These are phyloP conservation scores for Zancudomyces culisetae DNA, from an alignment of 371 early-diverging fungal genomes.

Conservation along the genomic window DNA sequence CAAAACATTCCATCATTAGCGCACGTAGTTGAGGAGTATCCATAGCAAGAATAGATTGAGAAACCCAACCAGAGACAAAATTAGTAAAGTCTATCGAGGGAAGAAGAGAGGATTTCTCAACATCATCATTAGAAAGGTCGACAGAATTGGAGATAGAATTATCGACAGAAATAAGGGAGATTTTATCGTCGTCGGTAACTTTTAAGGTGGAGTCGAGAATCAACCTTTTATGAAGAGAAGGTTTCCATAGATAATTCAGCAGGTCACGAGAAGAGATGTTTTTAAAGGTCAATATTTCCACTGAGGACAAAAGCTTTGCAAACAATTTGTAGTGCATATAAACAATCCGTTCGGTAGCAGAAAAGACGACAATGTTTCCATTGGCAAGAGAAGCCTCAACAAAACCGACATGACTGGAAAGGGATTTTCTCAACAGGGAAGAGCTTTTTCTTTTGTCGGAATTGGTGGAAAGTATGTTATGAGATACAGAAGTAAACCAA, in stretches of 20 bases:
- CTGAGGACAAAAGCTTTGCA: neutral
- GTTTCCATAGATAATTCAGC: constrained; percentile 1
- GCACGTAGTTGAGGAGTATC: neutral
- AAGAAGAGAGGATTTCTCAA: neutral
- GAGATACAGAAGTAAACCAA: neutral
- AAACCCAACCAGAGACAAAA: neutral
- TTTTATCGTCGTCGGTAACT: neutral
- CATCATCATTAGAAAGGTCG: neutral
- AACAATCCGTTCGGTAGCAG: neutral
- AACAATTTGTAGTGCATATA: neutral
- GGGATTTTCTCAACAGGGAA: neutral
- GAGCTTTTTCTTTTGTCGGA: neutral
- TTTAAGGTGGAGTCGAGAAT: neutral
- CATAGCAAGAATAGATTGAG: neutral
- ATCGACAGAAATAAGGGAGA: neutral
- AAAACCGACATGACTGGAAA: neutral
- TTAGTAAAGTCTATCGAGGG: constrained; percentile 1
- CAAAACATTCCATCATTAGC: neutral
- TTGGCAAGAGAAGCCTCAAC: neutral
- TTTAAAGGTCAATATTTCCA: neutral
- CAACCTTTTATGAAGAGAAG: neutral
- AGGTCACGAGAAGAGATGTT: neutral
- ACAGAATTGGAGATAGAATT: neutral
- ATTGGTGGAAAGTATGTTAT: neutral
- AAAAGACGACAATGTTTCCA: neutral